Evolutionary conservation across 2,329 filamentous ascomycete genomes (phyloP).

Genomic region (Pezicula radicicola): DNA sequence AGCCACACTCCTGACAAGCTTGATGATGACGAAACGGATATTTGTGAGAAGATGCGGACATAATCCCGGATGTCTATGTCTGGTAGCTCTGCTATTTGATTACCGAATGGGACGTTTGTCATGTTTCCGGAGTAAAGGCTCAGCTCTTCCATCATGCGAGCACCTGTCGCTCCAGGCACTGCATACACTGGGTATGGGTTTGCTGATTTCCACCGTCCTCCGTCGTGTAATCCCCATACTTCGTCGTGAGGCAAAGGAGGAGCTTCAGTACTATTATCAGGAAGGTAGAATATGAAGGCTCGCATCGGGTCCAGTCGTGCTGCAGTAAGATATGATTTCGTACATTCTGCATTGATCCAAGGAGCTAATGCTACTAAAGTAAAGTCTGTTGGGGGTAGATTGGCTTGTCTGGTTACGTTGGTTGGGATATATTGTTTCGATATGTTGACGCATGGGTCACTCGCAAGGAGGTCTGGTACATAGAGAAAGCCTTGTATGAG

Average conservation of each 20-base stretch:
- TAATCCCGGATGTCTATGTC: constrained; percentile 55
- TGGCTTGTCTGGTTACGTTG: constrained; percentile 70
- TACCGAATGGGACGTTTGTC: constrained; percentile 55
- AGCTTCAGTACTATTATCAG: constrained; percentile 50
- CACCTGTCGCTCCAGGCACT: constrained; percentile 65
- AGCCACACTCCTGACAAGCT: constrained; percentile 75
- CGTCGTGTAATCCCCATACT: constrained; percentile 69
- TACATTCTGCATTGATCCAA: constrained; percentile 76
- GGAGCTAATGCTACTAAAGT: constrained; percentile 80
- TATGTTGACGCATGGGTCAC: constrained; percentile 60
- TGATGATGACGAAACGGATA: constrained; percentile 43
- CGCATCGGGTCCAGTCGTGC: constrained; percentile 57
- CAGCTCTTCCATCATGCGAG: constrained; percentile 67
- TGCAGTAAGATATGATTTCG: constrained; percentile 65
- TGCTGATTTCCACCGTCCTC: constrained; percentile 66
- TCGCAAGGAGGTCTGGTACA: constrained; percentile 64
- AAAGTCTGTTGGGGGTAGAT: constrained; percentile 68
- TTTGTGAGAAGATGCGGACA: constrained; percentile 56
- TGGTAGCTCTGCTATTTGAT: constrained; percentile 53
- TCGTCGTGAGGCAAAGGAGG: constrained; percentile 64
- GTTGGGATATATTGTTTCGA: constrained; percentile 65
- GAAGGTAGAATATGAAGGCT: constrained; percentile 62
- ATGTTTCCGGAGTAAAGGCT: constrained; percentile 76
- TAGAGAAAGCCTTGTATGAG: constrained; percentile 79
- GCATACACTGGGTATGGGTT: constrained; percentile 82